These are phyloP conservation scores for Termitomyces sp. DNA, from an alignment of 768 basidiomycete species.

Conservation along the genomic window DNA sequence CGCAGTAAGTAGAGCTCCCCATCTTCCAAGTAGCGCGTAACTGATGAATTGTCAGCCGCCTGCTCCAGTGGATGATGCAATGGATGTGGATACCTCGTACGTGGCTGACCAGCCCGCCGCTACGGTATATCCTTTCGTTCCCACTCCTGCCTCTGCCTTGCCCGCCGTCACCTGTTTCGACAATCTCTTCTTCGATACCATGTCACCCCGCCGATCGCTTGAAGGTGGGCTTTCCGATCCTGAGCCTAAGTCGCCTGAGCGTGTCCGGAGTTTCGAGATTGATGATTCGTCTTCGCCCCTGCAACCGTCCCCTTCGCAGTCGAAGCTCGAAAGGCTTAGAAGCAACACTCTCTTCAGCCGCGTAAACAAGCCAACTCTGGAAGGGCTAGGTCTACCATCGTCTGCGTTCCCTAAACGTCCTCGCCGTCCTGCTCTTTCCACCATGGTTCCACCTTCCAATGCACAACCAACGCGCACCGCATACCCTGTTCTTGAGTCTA, in stretches of 20 bases:
- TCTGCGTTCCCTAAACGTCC: conserved; percentile 50
- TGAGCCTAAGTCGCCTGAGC: conserved; percentile 47
- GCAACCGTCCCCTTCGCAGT: conserved; percentile 45
- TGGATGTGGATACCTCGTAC: conserved; percentile 73
- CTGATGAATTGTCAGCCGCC: conserved; percentile 27
- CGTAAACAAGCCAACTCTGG: conserved; percentile 43
- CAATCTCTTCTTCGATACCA: conserved; percentile 53
- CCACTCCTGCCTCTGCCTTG: conserved; percentile 42
- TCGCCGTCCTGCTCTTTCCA: conserved; percentile 64
- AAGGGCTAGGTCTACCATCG: conserved; percentile 51
- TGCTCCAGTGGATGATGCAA: conserved; percentile 57
- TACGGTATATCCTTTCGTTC: conserved; percentile 26
- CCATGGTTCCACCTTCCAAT: conserved; percentile 48
- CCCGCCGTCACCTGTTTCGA: conserved; percentile 52
- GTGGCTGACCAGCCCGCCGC: conserved; percentile 26
- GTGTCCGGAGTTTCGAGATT: conserved; percentile 29
- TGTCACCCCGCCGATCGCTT: conserved; percentile 45
- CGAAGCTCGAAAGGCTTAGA: conserved; percentile 43
- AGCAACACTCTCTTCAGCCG: conserved; percentile 45
- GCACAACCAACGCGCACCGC: conserved; percentile 32
- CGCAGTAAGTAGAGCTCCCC: conserved; percentile 20
- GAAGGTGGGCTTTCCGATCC: conserved; percentile 40
- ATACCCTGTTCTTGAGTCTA: conserved; percentile 32
- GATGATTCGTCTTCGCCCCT: conserved; percentile 45
- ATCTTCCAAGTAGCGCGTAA: background rate